Evolutionary conservation across 495 filamentous ascomycete genomes (phyloP).

Genomic region (Penicillium parvum): DNA sequence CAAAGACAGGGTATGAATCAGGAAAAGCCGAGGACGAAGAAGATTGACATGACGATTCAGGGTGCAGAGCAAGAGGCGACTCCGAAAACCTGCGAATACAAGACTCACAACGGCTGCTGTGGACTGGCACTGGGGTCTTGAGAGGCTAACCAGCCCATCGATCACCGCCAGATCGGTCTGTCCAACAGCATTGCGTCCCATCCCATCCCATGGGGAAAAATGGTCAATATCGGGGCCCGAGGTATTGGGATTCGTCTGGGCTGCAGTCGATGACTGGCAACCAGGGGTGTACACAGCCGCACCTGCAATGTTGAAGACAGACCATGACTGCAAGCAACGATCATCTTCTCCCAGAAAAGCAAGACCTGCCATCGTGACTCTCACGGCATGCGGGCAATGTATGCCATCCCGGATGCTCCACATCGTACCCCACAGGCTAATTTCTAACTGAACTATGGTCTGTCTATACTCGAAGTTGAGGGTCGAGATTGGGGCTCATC

Average conservation of each 20-base stretch:
- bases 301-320: no score
- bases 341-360: no score
- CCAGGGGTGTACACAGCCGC: constrained; percentile 20
- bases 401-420: no score
- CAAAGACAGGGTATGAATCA: no score
- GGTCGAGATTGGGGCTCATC: no score
- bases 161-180: constrained; percentile 21
- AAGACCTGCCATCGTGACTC: no score
- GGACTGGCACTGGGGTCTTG: constrained; percentile 11
- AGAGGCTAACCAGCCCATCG: constrained; percentile 20
- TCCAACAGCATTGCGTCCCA: constrained; percentile 23
- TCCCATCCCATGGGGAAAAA: constrained; percentile 17
- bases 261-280: constrained; percentile 10
- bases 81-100: constrained; percentile 5
- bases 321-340: no score
- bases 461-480: no score
- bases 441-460: no score
- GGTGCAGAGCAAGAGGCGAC: constrained; percentile 3
- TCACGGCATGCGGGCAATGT: no score
- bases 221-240: constrained; percentile 7
- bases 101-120: constrained; percentile 17
- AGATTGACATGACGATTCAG: not conserved
- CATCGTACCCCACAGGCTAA: no score
- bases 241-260: constrained; percentile 11
- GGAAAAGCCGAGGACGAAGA: not conserved